These are phyloP conservation scores for Strobilomyces echinocephalus DNA, from an alignment of 768 basidiomycete genomes.

Conservation along the genomic window DNA sequence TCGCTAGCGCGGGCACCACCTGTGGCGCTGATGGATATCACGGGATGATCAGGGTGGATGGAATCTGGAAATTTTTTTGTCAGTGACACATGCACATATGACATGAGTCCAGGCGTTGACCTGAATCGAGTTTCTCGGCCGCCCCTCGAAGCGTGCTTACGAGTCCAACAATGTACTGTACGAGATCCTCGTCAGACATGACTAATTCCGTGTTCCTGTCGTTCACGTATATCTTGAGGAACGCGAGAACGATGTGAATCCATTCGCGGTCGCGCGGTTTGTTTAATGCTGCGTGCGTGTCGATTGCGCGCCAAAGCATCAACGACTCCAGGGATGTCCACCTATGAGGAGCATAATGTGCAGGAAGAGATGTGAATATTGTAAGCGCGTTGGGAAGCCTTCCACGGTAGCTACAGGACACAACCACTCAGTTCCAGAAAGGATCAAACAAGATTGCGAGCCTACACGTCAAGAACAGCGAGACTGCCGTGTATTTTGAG, in stretches of 20 bases:
- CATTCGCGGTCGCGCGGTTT: constrained; percentile 70
- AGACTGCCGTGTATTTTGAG: constrained; percentile 80
- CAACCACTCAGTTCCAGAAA: constrained; percentile 7
- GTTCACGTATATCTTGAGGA: constrained; percentile 64
- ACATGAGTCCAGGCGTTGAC: constrained; percentile 32
- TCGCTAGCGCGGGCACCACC: constrained; percentile 47
- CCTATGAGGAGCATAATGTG: constrained; percentile 76
- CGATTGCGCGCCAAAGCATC: constrained; percentile 71
- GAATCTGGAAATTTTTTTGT: constrained; percentile 46
- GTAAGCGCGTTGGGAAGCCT: constrained; percentile 58
- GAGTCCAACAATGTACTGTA: constrained; percentile 48
- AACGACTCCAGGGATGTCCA: constrained; percentile 79
- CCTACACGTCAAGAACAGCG: constrained; percentile 87
- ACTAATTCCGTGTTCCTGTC: constrained; percentile 50
- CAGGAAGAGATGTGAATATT: constrained; percentile 76
- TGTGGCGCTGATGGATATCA: constrained; percentile 49
- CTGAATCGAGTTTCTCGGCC: constrained; percentile 49
- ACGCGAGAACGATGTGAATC: constrained; percentile 73
- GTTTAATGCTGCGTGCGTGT: constrained; percentile 54
- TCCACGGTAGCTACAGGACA: constrained; percentile 56
- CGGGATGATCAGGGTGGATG: constrained; percentile 64
- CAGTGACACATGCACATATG: constrained; percentile 5
- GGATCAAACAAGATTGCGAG: constrained; percentile 9
- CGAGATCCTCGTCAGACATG: constrained; percentile 46
- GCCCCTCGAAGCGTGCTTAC: constrained; percentile 46